These are phyloP conservation scores for Chlamydomonas eustigma DNA, from an alignment of 139 green algal species.

Conservation along the genomic window DNA sequence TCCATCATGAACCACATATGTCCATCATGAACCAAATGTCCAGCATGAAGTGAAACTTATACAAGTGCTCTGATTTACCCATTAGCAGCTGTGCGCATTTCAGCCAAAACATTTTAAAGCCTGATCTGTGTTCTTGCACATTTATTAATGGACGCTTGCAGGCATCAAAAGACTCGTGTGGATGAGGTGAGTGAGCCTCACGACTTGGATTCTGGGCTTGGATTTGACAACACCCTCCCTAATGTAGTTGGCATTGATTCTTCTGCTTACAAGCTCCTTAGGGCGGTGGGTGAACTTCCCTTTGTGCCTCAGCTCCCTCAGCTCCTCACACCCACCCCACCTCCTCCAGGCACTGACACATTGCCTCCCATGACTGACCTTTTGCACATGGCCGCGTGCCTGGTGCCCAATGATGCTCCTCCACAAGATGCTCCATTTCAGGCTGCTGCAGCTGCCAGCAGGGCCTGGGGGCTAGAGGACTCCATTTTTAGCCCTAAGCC, in stretches of 20 bases:
- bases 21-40: too few species aligned
- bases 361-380: background rate
- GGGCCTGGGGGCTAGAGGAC: background rate
- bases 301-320: slow-evolving; percentile 6
- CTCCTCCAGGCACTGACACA: background rate
- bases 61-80: too few species aligned
- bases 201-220: background rate
- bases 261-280: background rate
- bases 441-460: too few species aligned
- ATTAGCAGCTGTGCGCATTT: too few species aligned
- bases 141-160: too few species aligned
- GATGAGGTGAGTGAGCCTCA: slow-evolving; percentile 11
- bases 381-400: background rate
- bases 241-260: background rate
- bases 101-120: too few species aligned
- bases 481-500: background rate
- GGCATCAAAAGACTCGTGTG: slow-evolving; percentile 11
- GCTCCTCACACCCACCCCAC: background rate
- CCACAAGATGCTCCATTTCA: too few species aligned
- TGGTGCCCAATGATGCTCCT: background rate
- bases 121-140: too few species aligned
- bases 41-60: too few species aligned
- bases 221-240: background rate
- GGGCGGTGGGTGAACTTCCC: background rate
- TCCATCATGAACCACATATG: too few species aligned